Conservation (phyloP, 164 flowering plant genomes). For the Tetracentron sinense region DNA sequence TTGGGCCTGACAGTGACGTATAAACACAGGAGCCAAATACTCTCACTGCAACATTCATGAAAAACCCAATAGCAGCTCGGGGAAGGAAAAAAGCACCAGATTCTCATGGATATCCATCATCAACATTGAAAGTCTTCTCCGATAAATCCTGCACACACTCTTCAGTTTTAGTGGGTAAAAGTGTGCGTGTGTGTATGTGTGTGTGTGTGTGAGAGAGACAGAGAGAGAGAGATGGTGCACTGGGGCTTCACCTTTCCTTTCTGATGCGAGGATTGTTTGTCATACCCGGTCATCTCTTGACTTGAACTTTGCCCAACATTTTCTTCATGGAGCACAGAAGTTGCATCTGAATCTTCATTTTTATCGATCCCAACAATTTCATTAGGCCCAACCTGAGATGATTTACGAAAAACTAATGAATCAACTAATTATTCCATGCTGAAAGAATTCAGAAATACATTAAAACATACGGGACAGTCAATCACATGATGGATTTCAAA, state of each 20-base stretch:
- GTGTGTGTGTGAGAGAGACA: slow-evolving; percentile 6
- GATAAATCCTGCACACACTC: slow-evolving; percentile 12
- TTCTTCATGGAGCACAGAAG: slow-evolving; percentile 29
- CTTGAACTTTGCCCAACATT: slow-evolving; percentile 25
- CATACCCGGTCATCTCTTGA: slow-evolving; percentile 26
- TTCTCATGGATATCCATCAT: slow-evolving; percentile 24
- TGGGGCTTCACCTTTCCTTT: slow-evolving; percentile 41
- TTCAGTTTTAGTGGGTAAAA: not conserved
- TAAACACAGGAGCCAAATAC: slow-evolving; percentile 47
- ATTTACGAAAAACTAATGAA: slow-evolving; percentile 4
- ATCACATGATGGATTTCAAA: not conserved
- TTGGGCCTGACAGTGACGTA: slow-evolving; percentile 31
- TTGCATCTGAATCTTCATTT: slow-evolving; percentile 41
- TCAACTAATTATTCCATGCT: not conserved
- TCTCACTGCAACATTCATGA: slow-evolving; percentile 48
- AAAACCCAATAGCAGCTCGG: slow-evolving; percentile 57
- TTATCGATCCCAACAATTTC: slow-evolving; percentile 58
- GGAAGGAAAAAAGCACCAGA: slow-evolving; percentile 41
- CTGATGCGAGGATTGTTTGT: slow-evolving; percentile 23
- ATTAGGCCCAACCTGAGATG: slow-evolving; percentile 66
- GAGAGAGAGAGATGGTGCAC: slow-evolving; percentile 10
- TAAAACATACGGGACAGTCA: not conserved
- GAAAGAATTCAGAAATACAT: not conserved
- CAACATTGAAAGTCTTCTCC: slow-evolving; percentile 17
- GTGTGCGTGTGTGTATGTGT: not conserved